Base-by-base conservation (phyloP, 2,329 filamentous ascomycete genomes). In the Aspergillus neoniger region DNA sequence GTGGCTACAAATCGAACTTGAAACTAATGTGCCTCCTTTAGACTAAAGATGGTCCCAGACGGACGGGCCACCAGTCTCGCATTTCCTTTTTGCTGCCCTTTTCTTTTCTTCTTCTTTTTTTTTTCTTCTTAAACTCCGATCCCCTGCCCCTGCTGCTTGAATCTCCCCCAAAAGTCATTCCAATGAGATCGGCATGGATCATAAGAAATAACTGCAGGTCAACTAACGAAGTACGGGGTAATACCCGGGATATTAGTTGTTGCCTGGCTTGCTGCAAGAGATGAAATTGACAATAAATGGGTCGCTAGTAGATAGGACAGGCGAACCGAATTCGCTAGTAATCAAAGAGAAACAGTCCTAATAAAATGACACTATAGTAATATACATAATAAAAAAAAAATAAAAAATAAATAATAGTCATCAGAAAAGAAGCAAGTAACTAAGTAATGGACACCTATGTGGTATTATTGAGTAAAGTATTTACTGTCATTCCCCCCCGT, bases 141-240 rank as follows among this genome's bases (percentile, higher is more conserved):
- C n/a, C 15, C 47, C 25, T 50, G 15, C 47, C 25, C 47, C 47
- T 50, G 23, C 25, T 50, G 47, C 23, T 30, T n/a, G 15, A 19
- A 43, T 23, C n/a, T 12, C n/a, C 47, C 52, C 28, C 10, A 30
- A 44, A 14, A 36, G 32, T 36, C 32, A 36, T 51, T 55, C 44
- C 38, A 44, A 44, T 39, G 30, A 30, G 57, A 55, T 59, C 57
- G 57, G 52, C 57, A 47, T 39, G 57, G 57, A 59, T 59, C 50
- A 54, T 32, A 49, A 14, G 12, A 36, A 36, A 15, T 14, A 36
- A 30, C 41, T 59, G 43, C 50, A 49, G 56, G 25, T 47, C 48
- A 53, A 25, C 48, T 41, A 52, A 43, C 50, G 12, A 14, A 36
- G 32, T 28, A 49, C 25, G 47, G 47, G 47, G 47, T 49, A 36